Evolutionary conservation across 306 rosid genomes (phyloP), one percentile per base, ranked within the genome.

Genomic region (Senna tora): DNA sequence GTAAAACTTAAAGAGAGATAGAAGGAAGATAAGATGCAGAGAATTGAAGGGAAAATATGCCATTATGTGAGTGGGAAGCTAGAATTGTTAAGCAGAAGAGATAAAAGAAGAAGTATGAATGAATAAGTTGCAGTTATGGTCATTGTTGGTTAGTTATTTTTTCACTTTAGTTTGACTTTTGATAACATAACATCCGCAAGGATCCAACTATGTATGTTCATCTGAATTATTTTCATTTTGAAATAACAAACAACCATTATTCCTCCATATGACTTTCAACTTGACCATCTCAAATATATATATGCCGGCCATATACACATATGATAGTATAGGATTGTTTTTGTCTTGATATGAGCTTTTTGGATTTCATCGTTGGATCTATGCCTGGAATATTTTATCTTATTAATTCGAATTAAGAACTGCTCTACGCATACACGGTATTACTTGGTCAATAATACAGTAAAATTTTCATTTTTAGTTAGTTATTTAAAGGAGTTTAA

Each of bases 61-160:
- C 84, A 80, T 70, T 50, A 19, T 47, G 19, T n/a, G 30, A 58
- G 14, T 58, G 57, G 22, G 51, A 64, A 47, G 17, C 21, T 30
- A 43, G 75, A 5, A 17, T 20, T 38, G 34, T 7, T 38, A 54
- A 22, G 65, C 38, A 32, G 41, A 55, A 28, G 65, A 25, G 55
- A 5, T 39, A 30, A 14, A 1, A 33, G 1, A 41, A 41, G 46
- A 41, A 41, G 13, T 41, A 41, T 41, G 6, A 7, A 41, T 1
- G 2, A 3, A 7, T 6, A 7, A 41, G 9, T 41, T 36, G n/a
- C 30, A 25, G 30, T 1, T 25, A 25, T 25, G 30, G 30, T 25
- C 30, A 25, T 25, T 25, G 30, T 25, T 25, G 30, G 3, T 25
- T 25, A 25, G 30, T 25, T n/a, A n/a, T n/a, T 59, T 36, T 36